Evolutionary conservation across 2,329 filamentous ascomycete species (phyloP).

Genomic region (Eutypella sp.): DNA sequence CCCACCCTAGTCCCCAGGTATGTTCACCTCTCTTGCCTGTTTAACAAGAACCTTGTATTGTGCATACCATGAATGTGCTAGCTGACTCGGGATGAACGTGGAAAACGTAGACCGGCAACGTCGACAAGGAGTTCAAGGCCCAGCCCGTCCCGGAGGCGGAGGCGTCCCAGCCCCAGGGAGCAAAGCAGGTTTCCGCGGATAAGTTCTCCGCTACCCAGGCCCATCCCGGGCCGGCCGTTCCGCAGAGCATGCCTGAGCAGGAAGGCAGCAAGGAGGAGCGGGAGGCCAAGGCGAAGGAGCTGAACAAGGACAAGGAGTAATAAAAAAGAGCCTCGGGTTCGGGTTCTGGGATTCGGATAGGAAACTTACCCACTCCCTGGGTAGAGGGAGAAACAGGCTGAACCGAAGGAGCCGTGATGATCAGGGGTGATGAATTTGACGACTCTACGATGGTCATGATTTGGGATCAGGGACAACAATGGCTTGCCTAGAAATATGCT

Average conservation of each 20-base stretch:
- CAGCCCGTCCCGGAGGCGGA: slow-evolving; percentile 30
- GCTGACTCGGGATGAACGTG: not conserved
- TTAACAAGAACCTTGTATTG: too few species aligned
- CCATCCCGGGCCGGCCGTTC: slow-evolving; percentile 53
- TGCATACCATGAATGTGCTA: not conserved
- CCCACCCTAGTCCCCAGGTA: slow-evolving; percentile 3
- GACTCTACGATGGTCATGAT: too few species aligned
- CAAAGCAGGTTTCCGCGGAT: too few species aligned
- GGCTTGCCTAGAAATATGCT: too few species aligned
- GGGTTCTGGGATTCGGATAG: not conserved
- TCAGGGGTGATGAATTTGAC: too few species aligned
- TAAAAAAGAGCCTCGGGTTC: not conserved
- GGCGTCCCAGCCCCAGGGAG: slow-evolving; percentile 34
- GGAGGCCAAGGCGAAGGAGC: slow-evolving; percentile 55
- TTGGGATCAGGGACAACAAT: too few species aligned
- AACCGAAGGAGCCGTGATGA: not conserved
- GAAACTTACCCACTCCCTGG: not conserved
- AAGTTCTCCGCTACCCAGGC: slow-evolving; percentile 49
- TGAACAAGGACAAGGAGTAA: slow-evolving; percentile 50
- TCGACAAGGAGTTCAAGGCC: slow-evolving; percentile 33
- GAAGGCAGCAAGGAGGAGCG: slow-evolving; percentile 67
- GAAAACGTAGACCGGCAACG: slow-evolving; percentile 28
- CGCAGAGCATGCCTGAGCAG: slow-evolving; percentile 48
- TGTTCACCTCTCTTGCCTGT: not conserved
- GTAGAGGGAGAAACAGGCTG: not conserved